Conservation (phyloP, 345 rosid genomes). For the Syzygium aqueum region DNA sequence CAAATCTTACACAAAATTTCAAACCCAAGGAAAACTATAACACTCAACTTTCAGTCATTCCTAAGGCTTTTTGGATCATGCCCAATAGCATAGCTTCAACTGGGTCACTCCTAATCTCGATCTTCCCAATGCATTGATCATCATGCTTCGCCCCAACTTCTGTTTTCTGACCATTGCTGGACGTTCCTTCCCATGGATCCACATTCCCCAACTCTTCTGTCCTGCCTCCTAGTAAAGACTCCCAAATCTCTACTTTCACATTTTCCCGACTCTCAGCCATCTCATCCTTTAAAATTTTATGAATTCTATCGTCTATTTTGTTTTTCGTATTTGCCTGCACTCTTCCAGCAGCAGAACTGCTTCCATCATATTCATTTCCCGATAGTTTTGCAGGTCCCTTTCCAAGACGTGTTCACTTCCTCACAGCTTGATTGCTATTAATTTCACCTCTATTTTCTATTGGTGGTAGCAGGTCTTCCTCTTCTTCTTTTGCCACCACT, state of each 20-base stretch:
- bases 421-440: too few species aligned
- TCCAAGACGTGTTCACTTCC: too few species aligned
- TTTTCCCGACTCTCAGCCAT: conserved; percentile 4
- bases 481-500: too few species aligned
- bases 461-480: too few species aligned
- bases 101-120: conserved; percentile 53
- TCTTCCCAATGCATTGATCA: conserved; percentile 1
- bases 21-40: too few species aligned
- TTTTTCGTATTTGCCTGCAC: conserved; percentile 2
- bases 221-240: conserved; percentile 16
- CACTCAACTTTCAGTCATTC: conserved; percentile 16
- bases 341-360: conserved; percentile 25
- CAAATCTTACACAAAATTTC: too few species aligned
- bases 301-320: conserved; percentile 2
- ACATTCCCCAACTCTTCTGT: not conserved
- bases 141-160: not conserved
- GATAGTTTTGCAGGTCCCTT: conserved; percentile 48
- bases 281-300: conserved; percentile 5
- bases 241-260: conserved; percentile 18
- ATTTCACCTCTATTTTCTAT: too few species aligned
- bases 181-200: not conserved
- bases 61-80: conserved; percentile 73
- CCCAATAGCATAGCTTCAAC: conserved; percentile 70
- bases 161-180: not conserved
- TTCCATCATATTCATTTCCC: conserved; percentile 42